Conservation (phyloP, 148 eudicot species). For the Arbutus unedo region DNA sequence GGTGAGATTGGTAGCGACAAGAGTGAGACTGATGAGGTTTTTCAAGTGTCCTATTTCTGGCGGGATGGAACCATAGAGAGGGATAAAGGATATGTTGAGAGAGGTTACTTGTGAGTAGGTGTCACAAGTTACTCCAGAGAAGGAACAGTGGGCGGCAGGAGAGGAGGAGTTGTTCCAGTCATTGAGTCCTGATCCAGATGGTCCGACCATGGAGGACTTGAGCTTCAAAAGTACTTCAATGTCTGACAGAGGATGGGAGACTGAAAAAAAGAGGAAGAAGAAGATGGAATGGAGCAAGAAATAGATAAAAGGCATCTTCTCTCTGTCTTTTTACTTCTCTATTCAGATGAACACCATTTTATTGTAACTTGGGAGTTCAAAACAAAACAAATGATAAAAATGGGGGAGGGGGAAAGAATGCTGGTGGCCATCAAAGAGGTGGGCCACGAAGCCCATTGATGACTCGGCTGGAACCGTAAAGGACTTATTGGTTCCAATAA, state of each 20-base stretch:
- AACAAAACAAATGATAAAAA: not conserved
- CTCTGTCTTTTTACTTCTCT: not conserved
- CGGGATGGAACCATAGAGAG: slow-evolving; percentile 47
- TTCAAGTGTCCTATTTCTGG: slow-evolving; percentile 49
- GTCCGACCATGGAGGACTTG: slow-evolving; percentile 43
- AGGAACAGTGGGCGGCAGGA: slow-evolving; percentile 49
- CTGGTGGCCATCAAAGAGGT: too few species aligned
- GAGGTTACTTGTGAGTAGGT: slow-evolving; percentile 35
- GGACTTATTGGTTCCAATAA: too few species aligned
- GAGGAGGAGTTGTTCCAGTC: slow-evolving; percentile 42
- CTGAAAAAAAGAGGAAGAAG: not conserved
- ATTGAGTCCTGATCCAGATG: slow-evolving; percentile 29
- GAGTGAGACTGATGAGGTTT: slow-evolving; percentile 40
- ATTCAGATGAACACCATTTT: not conserved
- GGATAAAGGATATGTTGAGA: slow-evolving; percentile 34
- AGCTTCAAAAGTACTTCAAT: slow-evolving; percentile 42
- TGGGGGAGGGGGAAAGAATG: not conserved
- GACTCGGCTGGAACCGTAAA: too few species aligned
- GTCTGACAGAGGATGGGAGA: slow-evolving; percentile 35
- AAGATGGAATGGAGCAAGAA: not conserved
- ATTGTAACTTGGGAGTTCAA: not conserved
- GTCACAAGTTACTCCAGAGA: slow-evolving; percentile 69
- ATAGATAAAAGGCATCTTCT: not conserved
- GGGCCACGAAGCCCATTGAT: too few species aligned
- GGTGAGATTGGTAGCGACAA: slow-evolving; percentile 44